Base-by-base conservation (phyloP, 768 basidiomycete genomes). In the Boletellus sp. region DNA sequence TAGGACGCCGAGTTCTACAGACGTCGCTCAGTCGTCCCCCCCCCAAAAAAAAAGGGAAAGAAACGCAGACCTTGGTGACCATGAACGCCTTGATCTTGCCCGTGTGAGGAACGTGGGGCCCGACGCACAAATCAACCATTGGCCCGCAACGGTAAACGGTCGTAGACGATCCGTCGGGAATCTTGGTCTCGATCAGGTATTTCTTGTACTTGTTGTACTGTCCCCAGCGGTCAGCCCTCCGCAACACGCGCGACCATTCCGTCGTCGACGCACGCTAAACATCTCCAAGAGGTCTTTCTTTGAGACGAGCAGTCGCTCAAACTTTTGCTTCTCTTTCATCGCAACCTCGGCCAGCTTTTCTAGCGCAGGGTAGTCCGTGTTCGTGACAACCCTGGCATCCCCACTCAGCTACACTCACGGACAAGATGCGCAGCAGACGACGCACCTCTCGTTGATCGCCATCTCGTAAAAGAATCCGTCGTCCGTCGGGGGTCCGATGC, bases 381-480 rank as follows among this genome's bases (percentile, higher is more conserved):
- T 83, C 39, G 82, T 77, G 40, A 99, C 85, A 15, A 85, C 80
- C 61, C 91, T 90, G 59, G 49, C 19, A 5, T 12, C 17, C 40
- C 15, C 17, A 5, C 17, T 4, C 20, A 20, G 39, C 47, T 16
- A 33, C 22, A 5, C 4, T 9, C 7, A 26, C 8, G 1, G 10
- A 16, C 2, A 26, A 6, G 19, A 13, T 15, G 10, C 16, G 3
- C 32, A 20, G 22, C 12, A 35, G 12, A 6, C 6, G 13, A 52
- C 70, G 22, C 48, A 85, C 87, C 88, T 74, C 51, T 92, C 86
- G 33, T 84, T 74, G 57, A 93, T 92, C 15, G 83, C 84, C 96
- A 99, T 98, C 68, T 99, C 96, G 67, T 99, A 99, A 77, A 96
- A 99, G 80, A 99, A 99, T 19, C 96, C 96, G 7, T 97, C 94